Evolutionary conservation across 495 filamentous ascomycete species (phyloP).

Genomic region (Neurospora hispaniola): DNA sequence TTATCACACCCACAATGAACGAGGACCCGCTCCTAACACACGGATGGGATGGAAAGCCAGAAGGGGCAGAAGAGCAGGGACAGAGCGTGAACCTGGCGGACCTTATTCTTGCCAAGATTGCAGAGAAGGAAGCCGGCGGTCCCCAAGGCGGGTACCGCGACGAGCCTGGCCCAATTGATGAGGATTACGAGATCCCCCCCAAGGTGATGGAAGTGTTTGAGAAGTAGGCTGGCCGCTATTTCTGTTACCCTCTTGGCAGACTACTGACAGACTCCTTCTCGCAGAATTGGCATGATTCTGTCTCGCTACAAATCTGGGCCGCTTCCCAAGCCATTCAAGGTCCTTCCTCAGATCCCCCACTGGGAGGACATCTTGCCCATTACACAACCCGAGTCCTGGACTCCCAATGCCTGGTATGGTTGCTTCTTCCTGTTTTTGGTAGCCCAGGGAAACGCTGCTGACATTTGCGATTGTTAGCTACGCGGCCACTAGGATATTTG

Average conservation of each 20-base stretch:
- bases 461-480: slow-evolving; percentile 44
- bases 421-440: too few species aligned
- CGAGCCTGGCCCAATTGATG: slow-evolving; percentile 42
- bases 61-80: slow-evolving; percentile 36
- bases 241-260: slow-evolving; percentile 1
- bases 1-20: slow-evolving; percentile 52
- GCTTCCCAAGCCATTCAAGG: slow-evolving; percentile 94
- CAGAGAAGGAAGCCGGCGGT: slow-evolving; percentile 70
- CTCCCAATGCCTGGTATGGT: slow-evolving; percentile 47
- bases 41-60: slow-evolving; percentile 34
- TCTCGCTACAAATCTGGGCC: slow-evolving; percentile 91
- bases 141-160: slow-evolving; percentile 19
- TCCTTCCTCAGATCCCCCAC: slow-evolving; percentile 80
- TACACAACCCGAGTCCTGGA: slow-evolving; percentile 37
- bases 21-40: slow-evolving; percentile 42
- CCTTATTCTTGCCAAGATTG: slow-evolving; percentile 87
- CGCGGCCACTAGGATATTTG: slow-evolving; percentile 80
- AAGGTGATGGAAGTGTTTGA: slow-evolving; percentile 92
- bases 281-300: slow-evolving; percentile 73
- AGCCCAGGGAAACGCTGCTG: background rate
- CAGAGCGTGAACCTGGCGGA: slow-evolving; percentile 76
- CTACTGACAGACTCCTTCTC: background rate
- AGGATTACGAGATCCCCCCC: slow-evolving; percentile 74
- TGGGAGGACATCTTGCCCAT: slow-evolving; percentile 62
- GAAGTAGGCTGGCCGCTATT: slow-evolving; percentile 46